Conservation (phyloP, 1,139 yeast species). For the Debaryomyces psychrophilus region DNA sequence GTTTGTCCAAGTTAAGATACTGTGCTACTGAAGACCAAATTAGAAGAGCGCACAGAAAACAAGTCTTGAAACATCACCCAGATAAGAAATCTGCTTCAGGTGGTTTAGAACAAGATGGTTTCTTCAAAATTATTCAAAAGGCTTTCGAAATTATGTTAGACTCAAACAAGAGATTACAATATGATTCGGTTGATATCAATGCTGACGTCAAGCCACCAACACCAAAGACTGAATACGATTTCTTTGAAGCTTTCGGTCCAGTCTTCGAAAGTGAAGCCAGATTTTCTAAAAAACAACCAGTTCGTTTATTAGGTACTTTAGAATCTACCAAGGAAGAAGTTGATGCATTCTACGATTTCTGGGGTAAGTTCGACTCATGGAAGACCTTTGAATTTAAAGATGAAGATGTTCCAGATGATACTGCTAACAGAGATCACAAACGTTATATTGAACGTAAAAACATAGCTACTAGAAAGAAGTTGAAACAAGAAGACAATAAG, state of each 20-base stretch:
- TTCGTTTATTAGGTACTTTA: constrained; percentile 75
- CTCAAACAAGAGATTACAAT: constrained; percentile 84
- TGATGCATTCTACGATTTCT: constrained; percentile 85
- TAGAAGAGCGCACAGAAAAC: constrained; percentile 95
- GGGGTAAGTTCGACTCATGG: constrained; percentile 98
- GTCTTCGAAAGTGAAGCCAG: constrained; percentile 89
- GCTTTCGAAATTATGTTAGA: constrained; percentile 91
- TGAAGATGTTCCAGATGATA: constrained; percentile 99
- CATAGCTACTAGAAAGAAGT: constrained; percentile 94
- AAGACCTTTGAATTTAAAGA: constrained; percentile 97
- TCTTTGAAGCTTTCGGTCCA: constrained; percentile 91
- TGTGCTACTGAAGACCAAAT: constrained; percentile 91
- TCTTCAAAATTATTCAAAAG: constrained; percentile 96
- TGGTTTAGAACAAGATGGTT: constrained; percentile 90
- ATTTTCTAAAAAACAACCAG: constrained; percentile 89
- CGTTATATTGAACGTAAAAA: constrained; percentile 98
- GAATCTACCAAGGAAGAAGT: constrained; percentile 79
- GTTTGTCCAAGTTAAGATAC: constrained; percentile 88
- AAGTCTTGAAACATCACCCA: constrained; percentile 96
- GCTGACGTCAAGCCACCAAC: constrained; percentile 85
- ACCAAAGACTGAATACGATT: constrained; percentile 66
- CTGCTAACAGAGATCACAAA: constrained; percentile 98
- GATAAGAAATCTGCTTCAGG: constrained; percentile 92
- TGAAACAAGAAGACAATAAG: constrained; percentile 96
- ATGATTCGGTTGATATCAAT: constrained; percentile 88